phyloP scores from a whole-genome alignment of 495 filamentous ascomycete species.

The Lasiosphaeris hirsuta region DNA sequence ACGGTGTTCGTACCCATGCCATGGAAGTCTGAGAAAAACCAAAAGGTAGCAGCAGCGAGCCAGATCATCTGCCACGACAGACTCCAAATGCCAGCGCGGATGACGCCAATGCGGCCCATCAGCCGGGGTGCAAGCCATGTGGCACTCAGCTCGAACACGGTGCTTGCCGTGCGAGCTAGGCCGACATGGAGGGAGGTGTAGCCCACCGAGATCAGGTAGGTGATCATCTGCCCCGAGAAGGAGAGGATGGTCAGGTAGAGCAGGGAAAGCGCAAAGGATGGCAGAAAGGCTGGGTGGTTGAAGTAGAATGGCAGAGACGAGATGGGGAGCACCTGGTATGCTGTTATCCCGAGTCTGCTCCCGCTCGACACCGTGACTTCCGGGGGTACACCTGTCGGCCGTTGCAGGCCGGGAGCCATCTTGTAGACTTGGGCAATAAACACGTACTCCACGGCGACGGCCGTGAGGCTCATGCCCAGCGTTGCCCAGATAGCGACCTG shows the following conservation, averaged over 20 bases:
- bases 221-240: constrained; percentile 59
- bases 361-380: not conserved
- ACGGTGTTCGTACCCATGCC: constrained; percentile 5
- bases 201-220: constrained; percentile 49
- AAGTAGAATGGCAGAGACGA: constrained; percentile 39
- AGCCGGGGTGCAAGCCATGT: constrained; percentile 50
- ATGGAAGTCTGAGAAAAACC: constrained; percentile 36
- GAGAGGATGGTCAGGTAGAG: constrained; percentile 59
- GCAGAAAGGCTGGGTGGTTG: constrained; percentile 43
- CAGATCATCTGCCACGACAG: constrained; percentile 58
- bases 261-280: constrained; percentile 53
- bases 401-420: constrained; percentile 13
- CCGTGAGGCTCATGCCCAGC: constrained; percentile 37
- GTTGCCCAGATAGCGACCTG: constrained; percentile 34
- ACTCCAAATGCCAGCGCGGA: constrained; percentile 61
- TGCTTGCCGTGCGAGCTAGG: constrained; percentile 34
- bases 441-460: constrained; percentile 54
- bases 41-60: constrained; percentile 40
- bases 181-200: constrained; percentile 38
- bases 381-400: not conserved
- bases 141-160: constrained; percentile 44
- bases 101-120: constrained; percentile 54
- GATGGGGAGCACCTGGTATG: constrained; percentile 11
- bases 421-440: constrained; percentile 48
- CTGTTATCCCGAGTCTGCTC: not conserved